Evolutionary conservation across 1,284 basidiomycete species (phyloP), one percentile per base, ranked within the genome.

Genomic region (Cystobasidium sp.): DNA sequence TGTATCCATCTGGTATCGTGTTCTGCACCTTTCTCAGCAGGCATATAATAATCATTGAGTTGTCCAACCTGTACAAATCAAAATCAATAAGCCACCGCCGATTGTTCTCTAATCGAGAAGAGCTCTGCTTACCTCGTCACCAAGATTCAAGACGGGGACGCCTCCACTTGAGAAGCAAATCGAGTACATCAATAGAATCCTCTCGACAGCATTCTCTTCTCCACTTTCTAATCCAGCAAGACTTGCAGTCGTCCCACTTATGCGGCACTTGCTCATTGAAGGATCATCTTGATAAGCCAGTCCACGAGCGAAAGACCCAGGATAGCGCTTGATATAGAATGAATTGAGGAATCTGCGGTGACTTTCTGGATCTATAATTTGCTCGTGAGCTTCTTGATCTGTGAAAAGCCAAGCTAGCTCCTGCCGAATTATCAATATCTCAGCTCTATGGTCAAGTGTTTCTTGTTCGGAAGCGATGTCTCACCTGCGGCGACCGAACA

Each of bases 141-240:
- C 77, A 14, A 77, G 75, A 61, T 76, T 75, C 9, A 77, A 43
- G 16, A 77, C 58, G 6, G 77, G 72, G 18, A 77, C 76, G 10
- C 77, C 77, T 9, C 77, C 77, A 1, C 68, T 76, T 0, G 77
- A 77, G 65, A 77, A 76, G 68, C 66, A 63, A 43, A 77, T 70
- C 2, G 68, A 68, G 52, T 77, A 74, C 9, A 72, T 53, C 20
- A 77, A 59, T 3, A 77, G 64, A 12, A 77, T 68, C 24, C 77
- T 72, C 44, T 75, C 77, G 39, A 77, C 58, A 7, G 75, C 75
- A 14, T 76, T 72, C 37, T 70, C 55, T 61, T 77, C 77, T n/a
- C 77, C 75, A 1, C 75, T 71, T 64, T 77, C 77, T 20, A 77
- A 61, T 18, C 77, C 77, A 37, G 75, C 75, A 7, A 77, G 58